These are phyloP conservation scores for Aquilaria sinensis DNA, from an alignment of 345 rosid species.

Conservation along the genomic window DNA sequence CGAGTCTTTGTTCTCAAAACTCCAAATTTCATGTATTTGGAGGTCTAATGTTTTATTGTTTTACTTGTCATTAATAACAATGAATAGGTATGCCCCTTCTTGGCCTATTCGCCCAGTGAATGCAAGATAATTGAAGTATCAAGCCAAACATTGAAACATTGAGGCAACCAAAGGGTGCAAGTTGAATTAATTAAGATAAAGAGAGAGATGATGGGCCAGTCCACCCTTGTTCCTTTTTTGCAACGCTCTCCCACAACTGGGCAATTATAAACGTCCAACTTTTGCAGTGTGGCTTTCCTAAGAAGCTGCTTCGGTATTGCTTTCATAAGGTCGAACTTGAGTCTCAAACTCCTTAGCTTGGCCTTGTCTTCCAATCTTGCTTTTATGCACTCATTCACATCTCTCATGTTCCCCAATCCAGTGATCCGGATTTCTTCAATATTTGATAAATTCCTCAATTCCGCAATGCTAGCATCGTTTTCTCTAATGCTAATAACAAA, in stretches of 20 bases:
- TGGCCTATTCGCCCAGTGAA: too few relatives aligned
- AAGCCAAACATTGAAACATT: too few relatives aligned
- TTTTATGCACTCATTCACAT: constrained; percentile 3
- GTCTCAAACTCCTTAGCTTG: not conserved
- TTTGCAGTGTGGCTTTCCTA: not conserved
- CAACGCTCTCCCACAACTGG: constrained; percentile 5
- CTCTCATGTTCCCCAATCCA: constrained; percentile 1
- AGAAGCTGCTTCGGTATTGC: constrained; percentile 9
- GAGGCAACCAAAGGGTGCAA: too few relatives aligned
- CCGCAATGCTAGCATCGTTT: not conserved
- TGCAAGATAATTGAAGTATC: too few relatives aligned
- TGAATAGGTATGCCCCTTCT: too few relatives aligned
- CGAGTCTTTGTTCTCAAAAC: too few relatives aligned
- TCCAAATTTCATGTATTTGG: too few relatives aligned
- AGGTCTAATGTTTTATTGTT: too few relatives aligned
- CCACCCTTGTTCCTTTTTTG: not conserved
- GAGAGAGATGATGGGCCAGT: too few relatives aligned
- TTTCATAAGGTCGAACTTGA: not conserved
- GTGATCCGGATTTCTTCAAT: not conserved
- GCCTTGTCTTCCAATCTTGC: constrained; percentile 6
- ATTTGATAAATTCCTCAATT: not conserved
- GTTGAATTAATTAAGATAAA: too few relatives aligned
- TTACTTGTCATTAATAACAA: too few relatives aligned
- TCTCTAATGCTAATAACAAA: not conserved
- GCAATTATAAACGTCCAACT: constrained; percentile 1